Percentiles rank a stretch among this genome's conserved stretches.
Evolutionary conservation across 768 basidiomycete species (phyloP).

Genomic region (Leccinum variicolor): DNA sequence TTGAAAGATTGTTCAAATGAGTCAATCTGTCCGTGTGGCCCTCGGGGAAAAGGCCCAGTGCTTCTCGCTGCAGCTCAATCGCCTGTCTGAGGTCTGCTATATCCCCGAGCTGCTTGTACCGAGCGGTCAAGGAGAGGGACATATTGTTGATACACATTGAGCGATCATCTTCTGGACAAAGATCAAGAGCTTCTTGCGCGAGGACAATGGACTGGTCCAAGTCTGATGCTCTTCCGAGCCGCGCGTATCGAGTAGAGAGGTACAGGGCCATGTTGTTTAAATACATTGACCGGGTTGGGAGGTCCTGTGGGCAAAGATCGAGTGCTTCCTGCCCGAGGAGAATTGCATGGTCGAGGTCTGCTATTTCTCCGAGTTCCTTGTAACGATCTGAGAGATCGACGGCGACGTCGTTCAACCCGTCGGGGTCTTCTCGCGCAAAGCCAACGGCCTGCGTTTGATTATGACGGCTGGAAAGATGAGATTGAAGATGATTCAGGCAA

Average conservation of each 20-base stretch:
- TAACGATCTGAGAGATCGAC: background rate
- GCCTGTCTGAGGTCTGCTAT: background rate
- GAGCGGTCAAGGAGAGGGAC: background rate
- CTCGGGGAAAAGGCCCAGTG: background rate
- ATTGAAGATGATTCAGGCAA: background rate
- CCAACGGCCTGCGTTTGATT: background rate
- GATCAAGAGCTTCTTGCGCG: background rate
- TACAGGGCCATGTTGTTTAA: background rate
- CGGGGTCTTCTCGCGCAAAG: background rate
- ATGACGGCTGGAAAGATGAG: background rate
- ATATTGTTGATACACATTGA: no score
- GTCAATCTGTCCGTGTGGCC: background rate
- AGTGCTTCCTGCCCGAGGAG: background rate
- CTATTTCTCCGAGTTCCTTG: background rate
- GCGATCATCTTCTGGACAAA: background rate
- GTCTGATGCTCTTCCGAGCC: background rate
- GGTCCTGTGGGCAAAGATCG: background rate
- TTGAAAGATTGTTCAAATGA: background rate
- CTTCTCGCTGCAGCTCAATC: background rate
- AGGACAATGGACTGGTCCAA: background rate
- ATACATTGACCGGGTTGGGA: no score
- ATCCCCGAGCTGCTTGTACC: background rate
- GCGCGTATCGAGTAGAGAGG: background rate
- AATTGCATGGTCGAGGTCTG: background rate
- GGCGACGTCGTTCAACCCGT: background rate